phyloP scores from a whole-genome alignment of 192 early-diverging fungal genomes.

The Chytriomyces hyalinus region DNA sequence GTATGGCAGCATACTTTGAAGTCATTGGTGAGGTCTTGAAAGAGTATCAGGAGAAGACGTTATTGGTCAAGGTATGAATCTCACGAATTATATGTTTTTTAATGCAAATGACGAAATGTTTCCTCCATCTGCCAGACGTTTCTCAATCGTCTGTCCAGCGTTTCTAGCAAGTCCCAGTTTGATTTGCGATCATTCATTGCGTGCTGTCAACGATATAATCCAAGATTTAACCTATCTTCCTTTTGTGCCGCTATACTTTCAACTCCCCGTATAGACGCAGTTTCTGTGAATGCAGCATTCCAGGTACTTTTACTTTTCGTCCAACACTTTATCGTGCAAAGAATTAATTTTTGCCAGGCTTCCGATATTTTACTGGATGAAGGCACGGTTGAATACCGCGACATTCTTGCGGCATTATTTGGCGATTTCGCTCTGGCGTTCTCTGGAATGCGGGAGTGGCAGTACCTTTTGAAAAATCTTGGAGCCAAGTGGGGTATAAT shows the following conservation, averaged over 20 bases:
- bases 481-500: slow-evolving; percentile 27
- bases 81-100: background rate
- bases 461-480: slow-evolving; percentile 28
- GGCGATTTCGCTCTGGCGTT: slow-evolving; percentile 23
- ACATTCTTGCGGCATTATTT: slow-evolving; percentile 22
- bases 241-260: slow-evolving; percentile 20
- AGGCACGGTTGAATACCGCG: slow-evolving; percentile 25
- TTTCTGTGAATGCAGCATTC: slow-evolving; percentile 29
- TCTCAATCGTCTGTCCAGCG: slow-evolving; percentile 15
- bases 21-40: slow-evolving; percentile 20
- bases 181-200: slow-evolving; percentile 30
- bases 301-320: background rate
- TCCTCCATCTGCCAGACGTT: slow-evolving; percentile 15
- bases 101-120: background rate
- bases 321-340: background rate
- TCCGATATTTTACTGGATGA: slow-evolving; percentile 27
- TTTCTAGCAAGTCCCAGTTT: slow-evolving; percentile 28
- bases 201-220: slow-evolving; percentile 14
- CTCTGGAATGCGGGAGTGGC: slow-evolving; percentile 28
- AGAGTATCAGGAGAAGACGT: slow-evolving; percentile 19
- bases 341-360: background rate
- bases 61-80: slow-evolving; percentile 18
- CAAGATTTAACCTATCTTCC: slow-evolving; percentile 18
- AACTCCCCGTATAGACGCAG: slow-evolving; percentile 23
- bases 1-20: slow-evolving; percentile 14